Evolutionary conservation across 805 yeast species (phyloP).

Genomic region (Pichia ethanolica): DNA sequence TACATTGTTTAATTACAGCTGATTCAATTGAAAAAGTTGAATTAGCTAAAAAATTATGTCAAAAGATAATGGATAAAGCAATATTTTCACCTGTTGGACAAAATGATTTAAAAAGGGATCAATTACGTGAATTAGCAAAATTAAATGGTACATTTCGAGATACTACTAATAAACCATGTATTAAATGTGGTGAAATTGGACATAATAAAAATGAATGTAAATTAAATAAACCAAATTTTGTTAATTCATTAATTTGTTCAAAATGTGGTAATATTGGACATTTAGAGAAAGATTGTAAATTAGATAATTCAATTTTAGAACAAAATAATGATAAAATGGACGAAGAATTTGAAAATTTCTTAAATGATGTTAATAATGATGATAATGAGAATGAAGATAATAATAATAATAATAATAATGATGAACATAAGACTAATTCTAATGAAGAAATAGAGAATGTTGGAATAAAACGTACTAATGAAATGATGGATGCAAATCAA

Average conservation of each 20-base stretch:
- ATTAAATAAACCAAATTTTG: slow-evolving; percentile 34
- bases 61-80: slow-evolving; percentile 73
- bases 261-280: slow-evolving; percentile 83
- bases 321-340: slow-evolving; percentile 28
- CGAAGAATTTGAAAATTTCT: slow-evolving; percentile 42
- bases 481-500: background rate
- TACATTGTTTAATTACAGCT: slow-evolving; percentile 83
- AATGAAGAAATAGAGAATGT: no score
- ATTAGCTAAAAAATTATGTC: slow-evolving; percentile 66
- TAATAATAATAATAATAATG: background rate
- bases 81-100: slow-evolving; percentile 88
- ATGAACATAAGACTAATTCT: background rate
- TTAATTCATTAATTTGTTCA: slow-evolving; percentile 51
- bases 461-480: background rate
- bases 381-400: slow-evolving; percentile 6
- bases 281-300: slow-evolving; percentile 77
- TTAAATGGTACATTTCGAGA: slow-evolving; percentile 86
- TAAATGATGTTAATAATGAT: slow-evolving; percentile 39
- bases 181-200: slow-evolving; percentile 58
- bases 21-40: slow-evolving; percentile 72
- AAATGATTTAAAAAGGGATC: slow-evolving; percentile 85
- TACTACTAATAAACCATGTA: slow-evolving; percentile 58
- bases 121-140: slow-evolving; percentile 84
- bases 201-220: slow-evolving; percentile 65
- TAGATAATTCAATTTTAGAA: slow-evolving; percentile 17